Base-by-base conservation (phyloP, 2,329 filamentous ascomycete species). In the Coleophoma crateriformis region DNA sequence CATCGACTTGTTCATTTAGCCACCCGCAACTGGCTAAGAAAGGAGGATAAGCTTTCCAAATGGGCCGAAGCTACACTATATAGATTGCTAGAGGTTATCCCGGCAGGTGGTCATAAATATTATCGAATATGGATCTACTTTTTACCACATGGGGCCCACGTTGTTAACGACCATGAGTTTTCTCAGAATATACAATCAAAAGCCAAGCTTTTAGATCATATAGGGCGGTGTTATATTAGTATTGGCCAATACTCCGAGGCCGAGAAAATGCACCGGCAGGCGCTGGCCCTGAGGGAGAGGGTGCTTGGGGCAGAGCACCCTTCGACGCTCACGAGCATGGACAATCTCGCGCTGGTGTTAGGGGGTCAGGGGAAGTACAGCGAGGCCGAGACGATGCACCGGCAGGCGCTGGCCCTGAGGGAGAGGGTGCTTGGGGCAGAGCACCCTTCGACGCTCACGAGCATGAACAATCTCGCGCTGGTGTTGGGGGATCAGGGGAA, bases 1-100 rank as follows among this genome's bases (percentile, higher is more conserved):
- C 54, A 58, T 48, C 50, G 51, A 7, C 42, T 58, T 20, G 53
- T 58, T 15, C 49, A 58, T 51, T 27, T 55, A 3, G 48, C 54
- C 37, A 59, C 46, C 12, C 44, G 54, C 22, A 53, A 50, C 17
- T 59, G 52, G 57, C 51, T 59, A 34, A 27, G 47, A 33, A 38
- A 49, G 35, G 27, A 57, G 20, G 32, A 46, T 2, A n/a, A 41
- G 39, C 20, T 51, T 12, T 19, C 35, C 37, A 35, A 46, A 19
- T 57, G 20, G 50, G 50, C 44, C 4, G 50, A 51, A 22, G 53
- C 15, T n/a, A 41, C 35, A 14, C 47, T 55, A 22, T 14, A 14
- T 5, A 50, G 51, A 50, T 32, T 56, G 46, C 46, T 47, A 14
- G 53, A 54, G 34, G 46, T 50, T 4, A 53, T 58, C 35, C 56